Evolutionary conservation across 345 rosid genomes (phyloP), one percentile per base, ranked within the genome.

Genomic region (Clausena lansium): DNA sequence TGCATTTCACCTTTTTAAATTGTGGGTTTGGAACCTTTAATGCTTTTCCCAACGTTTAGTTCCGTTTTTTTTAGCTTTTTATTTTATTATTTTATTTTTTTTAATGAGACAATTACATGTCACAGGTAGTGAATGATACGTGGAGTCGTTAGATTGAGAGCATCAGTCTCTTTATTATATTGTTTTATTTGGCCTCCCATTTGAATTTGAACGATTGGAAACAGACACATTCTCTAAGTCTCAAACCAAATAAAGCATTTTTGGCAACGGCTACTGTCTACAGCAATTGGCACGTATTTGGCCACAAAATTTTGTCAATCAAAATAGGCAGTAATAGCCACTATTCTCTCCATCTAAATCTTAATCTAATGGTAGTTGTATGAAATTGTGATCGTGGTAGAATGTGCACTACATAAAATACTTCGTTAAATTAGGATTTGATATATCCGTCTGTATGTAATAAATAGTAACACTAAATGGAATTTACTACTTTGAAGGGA

Each of bases 41-140:
- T 74, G 57, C 77, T 54, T 71, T 63, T 68, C 72, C 68, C 74
- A 87, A 87, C 90, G 88, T 76, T 88, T 83, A 87, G 25, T 83
- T 85, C 71, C 58, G 41, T 66, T 28, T 64, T 64, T 24, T 17
- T 5, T 41, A n/a, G 27, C 5, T 74, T 41, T 22, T 36, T 36
- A 13, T 25, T 25, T 30, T 30, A 30, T n/a, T n/a, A 0, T 2
- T 73, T 22, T 24, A 1, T 35, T 72, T 22, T 41, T 41, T 41
- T 2, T 9, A 3, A 45, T 45, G 15, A 24, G 20, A n/a, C 14
- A 2, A 54, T 9, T 32, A 39, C 22, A 50, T 20, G 58, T 52
- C 67, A 28, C n/a, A 6, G 32, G 39, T 7, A 45, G 35, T 41
- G 68, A 79, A 69, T 19, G 36, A 24, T 2, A 7, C 5, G 73